phyloP scores from a whole-genome alignment of 1,284 basidiomycete species.

The Lentinus polychrous region DNA sequence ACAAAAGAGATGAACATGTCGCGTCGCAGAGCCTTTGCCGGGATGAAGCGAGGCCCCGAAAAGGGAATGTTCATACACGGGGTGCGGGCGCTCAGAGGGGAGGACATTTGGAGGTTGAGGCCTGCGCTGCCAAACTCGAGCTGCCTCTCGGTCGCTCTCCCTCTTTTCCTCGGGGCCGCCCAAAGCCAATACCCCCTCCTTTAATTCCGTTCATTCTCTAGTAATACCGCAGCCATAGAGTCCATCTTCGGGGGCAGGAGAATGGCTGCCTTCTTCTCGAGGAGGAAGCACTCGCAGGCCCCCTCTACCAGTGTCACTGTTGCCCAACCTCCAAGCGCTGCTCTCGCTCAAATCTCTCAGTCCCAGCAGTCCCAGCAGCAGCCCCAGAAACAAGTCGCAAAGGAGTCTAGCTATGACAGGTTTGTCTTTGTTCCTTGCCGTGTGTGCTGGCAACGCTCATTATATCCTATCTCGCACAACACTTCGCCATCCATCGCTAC shows the following conservation, averaged over 20 bases:
- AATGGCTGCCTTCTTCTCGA: conserved; percentile 88
- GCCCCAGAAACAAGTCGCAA: conserved; percentile 25
- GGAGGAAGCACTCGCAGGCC: conserved; percentile 49
- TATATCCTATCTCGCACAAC: conserved; percentile 7
- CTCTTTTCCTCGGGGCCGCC: conserved; percentile 7
- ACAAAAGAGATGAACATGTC: no score
- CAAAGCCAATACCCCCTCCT: conserved; percentile 7
- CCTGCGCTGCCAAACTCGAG: conserved; percentile 20
- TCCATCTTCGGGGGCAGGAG: conserved; percentile 51
- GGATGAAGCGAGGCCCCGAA: neutral
- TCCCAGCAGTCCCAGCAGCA: conserved; percentile 22
- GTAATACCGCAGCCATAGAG: conserved; percentile 40
- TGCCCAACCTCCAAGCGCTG: conserved; percentile 55
- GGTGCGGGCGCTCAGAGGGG: neutral
- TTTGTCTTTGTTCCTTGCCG: conserved; percentile 13
- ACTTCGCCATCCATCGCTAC: conserved; percentile 13
- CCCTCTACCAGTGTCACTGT: conserved; percentile 41
- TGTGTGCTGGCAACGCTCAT: conserved; percentile 8
- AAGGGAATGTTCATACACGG: neutral
- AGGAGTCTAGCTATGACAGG: conserved; percentile 28
- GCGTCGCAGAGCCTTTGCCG: no score
- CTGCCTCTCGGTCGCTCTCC: conserved; percentile 6
- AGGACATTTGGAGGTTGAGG: conserved; percentile 10
- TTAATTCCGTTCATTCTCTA: conserved; percentile 9
- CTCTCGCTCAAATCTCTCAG: conserved; percentile 41